Evolutionary conservation across 768 basidiomycete species (phyloP), one percentile per base, ranked within the genome.

Genomic region (Paxillus involutus): DNA sequence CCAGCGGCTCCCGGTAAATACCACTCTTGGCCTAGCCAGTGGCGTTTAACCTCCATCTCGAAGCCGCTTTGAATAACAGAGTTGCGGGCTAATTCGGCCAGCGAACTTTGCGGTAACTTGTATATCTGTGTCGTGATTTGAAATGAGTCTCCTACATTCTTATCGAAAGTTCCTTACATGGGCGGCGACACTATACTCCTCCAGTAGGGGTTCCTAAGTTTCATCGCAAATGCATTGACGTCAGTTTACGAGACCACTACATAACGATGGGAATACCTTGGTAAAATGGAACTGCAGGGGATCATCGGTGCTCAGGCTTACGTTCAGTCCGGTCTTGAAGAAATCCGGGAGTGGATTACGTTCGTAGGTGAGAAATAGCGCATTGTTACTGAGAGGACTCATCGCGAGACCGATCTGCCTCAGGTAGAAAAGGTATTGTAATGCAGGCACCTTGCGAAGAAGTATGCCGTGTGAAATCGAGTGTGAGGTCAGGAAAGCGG

Each of bases 401-500:
- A 99, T 99, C 2, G 97, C 97, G 16, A 99, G 82, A 30, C 97
- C 96, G 58, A 98, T 98, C 74, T 98, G 97, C 73, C 93, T 95
- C 59, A 99, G 79, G 70, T 98, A 99, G 74, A 94, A 99, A 13
- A 99, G 82, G 67, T 99, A 99, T 65, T 96, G 94, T 44, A 99
- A 74, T 1, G 95, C 95, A 0, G 97, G 97, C 6, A 99, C 96
- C 72, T 99, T 99, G 54, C 97, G 89, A 9, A 99, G 81, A 17
- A 98, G 78, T 69, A 99, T 99, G n/a, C 97, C 97, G 64, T 99
- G 97, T 10, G 97, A 98, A 66, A 99, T 98, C 1, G 95, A 98
- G 66, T 98, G 96, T 2, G 95, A 89, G 1, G 94, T 94, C 21
- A 99, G 79, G 82, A 94, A 99, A 2, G 96, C 91, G 2, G 97